A percentile compares a stretch with the other conserved stretches of the same genome.
Evolutionary conservation across 148 eudicot species (phyloP).

Genomic region (Persicaria maculosa): DNA sequence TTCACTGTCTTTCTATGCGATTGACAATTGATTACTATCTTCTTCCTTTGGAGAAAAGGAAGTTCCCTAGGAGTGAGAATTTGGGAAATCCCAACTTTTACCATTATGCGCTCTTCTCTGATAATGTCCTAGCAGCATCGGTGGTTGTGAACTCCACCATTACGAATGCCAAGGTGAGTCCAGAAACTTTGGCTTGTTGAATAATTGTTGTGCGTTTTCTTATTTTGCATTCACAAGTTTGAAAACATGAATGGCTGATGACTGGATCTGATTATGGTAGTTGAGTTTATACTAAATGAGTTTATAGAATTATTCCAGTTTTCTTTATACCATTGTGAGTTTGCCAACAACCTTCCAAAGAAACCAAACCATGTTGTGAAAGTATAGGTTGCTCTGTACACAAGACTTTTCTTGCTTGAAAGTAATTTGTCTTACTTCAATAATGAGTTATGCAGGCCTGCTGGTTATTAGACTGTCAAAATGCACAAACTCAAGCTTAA

Average conservation of each 20-base stretch:
- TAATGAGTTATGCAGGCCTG: neutral
- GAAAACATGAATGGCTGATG: neutral
- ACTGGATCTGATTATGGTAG: neutral
- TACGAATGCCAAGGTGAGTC: constrained; percentile 59
- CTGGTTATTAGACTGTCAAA: neutral
- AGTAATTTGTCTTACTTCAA: neutral
- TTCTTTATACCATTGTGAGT: neutral
- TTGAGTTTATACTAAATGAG: no score
- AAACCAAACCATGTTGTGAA: neutral
- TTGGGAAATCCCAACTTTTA: constrained; percentile 54
- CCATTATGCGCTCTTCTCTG: constrained; percentile 90
- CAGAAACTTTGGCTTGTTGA: neutral
- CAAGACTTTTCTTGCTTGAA: neutral
- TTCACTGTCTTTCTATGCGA: constrained; percentile 80
- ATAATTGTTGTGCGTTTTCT: neutral
- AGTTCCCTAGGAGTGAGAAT: constrained; percentile 65
- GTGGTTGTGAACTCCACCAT: constrained; percentile 82
- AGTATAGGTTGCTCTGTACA: neutral
- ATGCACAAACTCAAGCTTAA: neutral
- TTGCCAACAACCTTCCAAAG: neutral
- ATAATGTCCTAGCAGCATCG: constrained; percentile 87
- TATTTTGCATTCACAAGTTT: neutral
- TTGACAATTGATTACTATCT: constrained; percentile 71
- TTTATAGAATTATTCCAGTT: neutral
- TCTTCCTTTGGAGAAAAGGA: constrained; percentile 54